Evolutionary conservation across 2,329 filamentous ascomycete species (phyloP), one percentile per base, ranked within the genome.

Genomic region (Sarocladium kiliense): DNA sequence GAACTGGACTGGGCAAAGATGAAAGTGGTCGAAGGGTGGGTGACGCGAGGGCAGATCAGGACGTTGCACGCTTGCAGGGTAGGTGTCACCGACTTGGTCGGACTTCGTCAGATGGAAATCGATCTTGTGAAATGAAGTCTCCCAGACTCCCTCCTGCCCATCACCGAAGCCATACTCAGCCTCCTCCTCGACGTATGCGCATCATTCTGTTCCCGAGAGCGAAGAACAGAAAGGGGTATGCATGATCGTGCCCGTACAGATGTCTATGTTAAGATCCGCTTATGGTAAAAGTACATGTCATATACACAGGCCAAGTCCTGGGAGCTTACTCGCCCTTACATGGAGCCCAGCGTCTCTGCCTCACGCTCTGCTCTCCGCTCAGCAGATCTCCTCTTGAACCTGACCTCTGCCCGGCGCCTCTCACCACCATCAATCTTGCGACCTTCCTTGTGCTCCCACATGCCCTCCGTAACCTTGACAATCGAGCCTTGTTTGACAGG

Each of bases 401-500:
- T 81, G 54, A 97, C 86, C 75, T 96, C 87, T 16, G 88, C 89
- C 70, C 82, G 85, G 72, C 94, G 84, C 70, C 94, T 86, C 79
- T 99, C 94, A 78, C 94, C 94, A 66, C 94, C 94, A 72, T 97
- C 92, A 62, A 99, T 86, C 85, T 97, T 97, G 66, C 85, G 84
- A 26, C 94, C 93, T 64, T 86, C 81, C 68, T 81, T 86, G 65
- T 91, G 79, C 76, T 97, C 93, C 94, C 93, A 97, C 77, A 97
- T 87, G 10, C 93, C 91, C 70, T 97, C 92, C 56, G 86, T 84
- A 21, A 89, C 80, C 59, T 79, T 77, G 62, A 97, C 78, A 53
- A 79, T 77, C 11, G 86, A 89, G 9, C 83, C 85, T 39, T 76
- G 74, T 1, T 82, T 86, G 26, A 92, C 67, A 3, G 85, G 83